Evolutionary conservation across 139 green algal genomes (phyloP).

Genomic region (Tetraselmis chui): DNA sequence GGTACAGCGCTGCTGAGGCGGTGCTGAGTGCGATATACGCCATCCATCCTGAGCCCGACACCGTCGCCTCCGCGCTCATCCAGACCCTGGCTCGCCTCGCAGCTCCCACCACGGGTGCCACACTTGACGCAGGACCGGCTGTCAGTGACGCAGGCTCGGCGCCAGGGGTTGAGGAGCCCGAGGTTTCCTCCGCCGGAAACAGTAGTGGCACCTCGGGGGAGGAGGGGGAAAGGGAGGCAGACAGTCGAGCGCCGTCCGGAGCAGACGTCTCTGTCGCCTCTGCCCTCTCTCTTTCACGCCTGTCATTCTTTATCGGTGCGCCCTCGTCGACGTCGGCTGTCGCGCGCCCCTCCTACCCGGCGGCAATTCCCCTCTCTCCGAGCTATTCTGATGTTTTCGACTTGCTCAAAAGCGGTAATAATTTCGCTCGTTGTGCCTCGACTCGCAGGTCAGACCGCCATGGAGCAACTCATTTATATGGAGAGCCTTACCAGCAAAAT

Average conservation of each 20-base stretch:
- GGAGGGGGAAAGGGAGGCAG: too few species aligned
- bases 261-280: not conserved
- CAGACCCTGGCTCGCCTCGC: constrained; percentile 25
- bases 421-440: not conserved
- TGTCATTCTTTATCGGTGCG: not conserved
- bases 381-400: too few species aligned
- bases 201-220: too few species aligned
- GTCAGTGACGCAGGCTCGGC: not conserved
- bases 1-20: constrained; percentile 71
- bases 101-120: constrained; percentile 11
- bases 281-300: not conserved
- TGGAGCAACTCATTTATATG: not conserved
- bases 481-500: not conserved
- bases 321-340: not conserved
- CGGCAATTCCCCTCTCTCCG: not conserved
- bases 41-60: constrained; percentile 67
- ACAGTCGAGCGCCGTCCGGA: too few species aligned
- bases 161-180: not conserved
- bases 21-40: constrained; percentile 67
- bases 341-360: not conserved
- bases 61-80: constrained; percentile 40
- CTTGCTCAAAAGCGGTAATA: too few species aligned
- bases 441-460: not conserved
- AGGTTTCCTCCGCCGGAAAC: not conserved
- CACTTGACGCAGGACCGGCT: not conserved